These are phyloP conservation scores for Deuterostichococcus epilithicus DNA, from an alignment of 139 green algal genomes.

Conservation along the genomic window DNA sequence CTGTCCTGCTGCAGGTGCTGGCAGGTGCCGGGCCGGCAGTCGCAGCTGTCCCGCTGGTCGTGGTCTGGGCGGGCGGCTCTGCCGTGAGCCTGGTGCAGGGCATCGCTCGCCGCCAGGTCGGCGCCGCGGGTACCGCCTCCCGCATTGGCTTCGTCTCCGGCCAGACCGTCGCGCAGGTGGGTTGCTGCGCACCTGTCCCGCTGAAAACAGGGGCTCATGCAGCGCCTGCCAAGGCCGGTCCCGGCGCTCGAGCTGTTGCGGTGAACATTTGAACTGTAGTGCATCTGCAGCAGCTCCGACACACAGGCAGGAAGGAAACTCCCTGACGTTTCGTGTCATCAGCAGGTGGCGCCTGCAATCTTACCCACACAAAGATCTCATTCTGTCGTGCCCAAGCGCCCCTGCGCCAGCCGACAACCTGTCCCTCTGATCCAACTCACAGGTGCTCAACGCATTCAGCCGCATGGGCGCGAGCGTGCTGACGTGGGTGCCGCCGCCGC, in stretches of 20 bases:
- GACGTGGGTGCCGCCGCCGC: constrained; percentile 55
- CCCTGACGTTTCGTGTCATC: not conserved
- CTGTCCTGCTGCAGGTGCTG: constrained; percentile 48
- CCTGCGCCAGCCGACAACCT: not conserved
- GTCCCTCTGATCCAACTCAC: not conserved
- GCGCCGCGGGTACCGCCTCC: constrained; percentile 33
- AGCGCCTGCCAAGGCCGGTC: not conserved
- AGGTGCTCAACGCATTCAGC: constrained; percentile 59
- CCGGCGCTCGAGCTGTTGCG: too few species aligned
- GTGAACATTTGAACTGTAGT: too few species aligned
- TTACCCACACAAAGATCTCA: not conserved
- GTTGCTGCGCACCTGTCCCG: not conserved
- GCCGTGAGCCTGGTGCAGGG: constrained; percentile 52
- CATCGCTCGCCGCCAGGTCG: constrained; percentile 44
- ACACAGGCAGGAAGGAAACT: too few species aligned
- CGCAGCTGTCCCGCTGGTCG: constrained; percentile 58
- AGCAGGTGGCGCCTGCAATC: too few species aligned
- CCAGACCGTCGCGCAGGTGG: constrained; percentile 40
- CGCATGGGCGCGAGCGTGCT: constrained; percentile 56
- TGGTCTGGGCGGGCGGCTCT: constrained; percentile 70
- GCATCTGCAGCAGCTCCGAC: too few species aligned
- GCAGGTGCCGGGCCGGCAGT: constrained; percentile 70
- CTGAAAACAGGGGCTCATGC: not conserved
- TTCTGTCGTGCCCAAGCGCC: not conserved
- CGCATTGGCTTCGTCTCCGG: constrained; percentile 59